Percentiles rank a stretch among this genome's conserved stretches.
phyloP scores from a whole-genome alignment of 202 grass and related monocot genomes.

The Brachypodium distachyon region DNA sequence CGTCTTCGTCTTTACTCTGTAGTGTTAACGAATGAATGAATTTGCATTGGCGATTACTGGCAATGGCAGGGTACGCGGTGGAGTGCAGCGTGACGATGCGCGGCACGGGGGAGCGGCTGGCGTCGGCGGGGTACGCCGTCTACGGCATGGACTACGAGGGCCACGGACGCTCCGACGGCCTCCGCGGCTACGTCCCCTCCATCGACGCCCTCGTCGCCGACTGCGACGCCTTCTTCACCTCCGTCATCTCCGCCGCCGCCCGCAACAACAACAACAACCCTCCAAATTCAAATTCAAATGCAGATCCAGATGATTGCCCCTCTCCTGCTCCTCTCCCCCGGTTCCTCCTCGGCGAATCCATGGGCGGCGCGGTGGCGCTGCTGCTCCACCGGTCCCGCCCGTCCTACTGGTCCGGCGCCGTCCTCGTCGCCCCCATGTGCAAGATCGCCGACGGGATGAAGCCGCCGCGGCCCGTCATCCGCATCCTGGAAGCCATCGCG shows the following conservation, averaged over 20 bases:
- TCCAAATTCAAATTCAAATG: too few species aligned
- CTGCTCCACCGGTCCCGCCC: conserved; percentile 30
- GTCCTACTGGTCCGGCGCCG: conserved; percentile 41
- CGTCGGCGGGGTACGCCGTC: neutral
- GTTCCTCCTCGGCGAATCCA: conserved; percentile 46
- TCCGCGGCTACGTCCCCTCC: neutral
- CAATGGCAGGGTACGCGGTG: conserved; percentile 4
- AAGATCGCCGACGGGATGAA: conserved; percentile 57
- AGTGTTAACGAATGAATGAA: too few species aligned
- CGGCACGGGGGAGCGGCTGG: neutral
- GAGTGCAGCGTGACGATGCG: conserved; percentile 12
- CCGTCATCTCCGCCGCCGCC: too few species aligned
- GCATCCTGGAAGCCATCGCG: neutral
- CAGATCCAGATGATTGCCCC: too few species aligned
- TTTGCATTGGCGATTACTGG: too few species aligned
- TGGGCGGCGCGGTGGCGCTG: conserved; percentile 53
- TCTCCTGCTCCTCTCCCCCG: too few species aligned
- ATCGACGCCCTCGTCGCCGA: too few species aligned
- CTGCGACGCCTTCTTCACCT: too few species aligned
- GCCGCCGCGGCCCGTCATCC: conserved; percentile 15
- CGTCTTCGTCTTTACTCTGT: too few species aligned
- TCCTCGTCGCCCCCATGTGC: conserved; percentile 64
- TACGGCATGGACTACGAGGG: conserved; percentile 7
- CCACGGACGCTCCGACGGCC: conserved; percentile 9
- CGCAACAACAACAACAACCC: too few species aligned